phyloP scores from a whole-genome alignment of 768 basidiomycete species.

The Tricholoma flavovirens region DNA sequence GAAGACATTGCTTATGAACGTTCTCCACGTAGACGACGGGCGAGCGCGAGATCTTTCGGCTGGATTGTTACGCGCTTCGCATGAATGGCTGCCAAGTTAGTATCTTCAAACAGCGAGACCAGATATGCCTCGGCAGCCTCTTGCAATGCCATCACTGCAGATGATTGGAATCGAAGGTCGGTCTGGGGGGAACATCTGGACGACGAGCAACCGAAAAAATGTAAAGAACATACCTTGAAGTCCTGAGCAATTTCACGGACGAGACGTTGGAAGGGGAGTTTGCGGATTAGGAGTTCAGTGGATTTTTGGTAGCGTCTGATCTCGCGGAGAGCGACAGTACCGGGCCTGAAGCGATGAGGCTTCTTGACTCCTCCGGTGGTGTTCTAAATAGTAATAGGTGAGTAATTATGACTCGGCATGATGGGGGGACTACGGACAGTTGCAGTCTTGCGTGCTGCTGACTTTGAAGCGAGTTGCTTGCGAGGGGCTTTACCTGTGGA shows the following conservation, averaged over 20 bases:
- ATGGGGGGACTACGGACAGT: conserved; percentile 24
- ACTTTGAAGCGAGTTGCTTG: conserved; percentile 56
- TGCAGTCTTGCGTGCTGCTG: conserved; percentile 54
- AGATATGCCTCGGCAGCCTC: conserved; percentile 68
- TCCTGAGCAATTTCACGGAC: conserved; percentile 81
- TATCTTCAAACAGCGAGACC: conserved; percentile 68
- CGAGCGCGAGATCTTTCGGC: conserved; percentile 59
- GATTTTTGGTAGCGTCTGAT: conserved; percentile 63
- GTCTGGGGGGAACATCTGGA: conserved; percentile 32
- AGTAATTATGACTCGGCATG: neutral
- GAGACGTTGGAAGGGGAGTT: conserved; percentile 66
- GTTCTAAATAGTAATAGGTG: conserved; percentile 23
- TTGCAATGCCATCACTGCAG: conserved; percentile 63
- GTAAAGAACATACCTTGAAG: conserved; percentile 49
- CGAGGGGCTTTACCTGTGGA: conserved; percentile 51
- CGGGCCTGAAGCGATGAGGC: conserved; percentile 76
- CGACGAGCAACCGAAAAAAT: neutral
- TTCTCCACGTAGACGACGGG: conserved; percentile 30
- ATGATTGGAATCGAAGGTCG: conserved; percentile 73
- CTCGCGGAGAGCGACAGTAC: conserved; percentile 74
- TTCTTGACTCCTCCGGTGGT: conserved; percentile 71
- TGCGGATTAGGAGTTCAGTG: conserved; percentile 59
- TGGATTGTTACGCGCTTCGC: conserved; percentile 56
- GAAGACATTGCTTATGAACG: conserved; percentile 22
- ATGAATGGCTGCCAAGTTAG: conserved; percentile 58